phyloP scores from a whole-genome alignment of 257 asterid species.

The Henckelia pumila region DNA sequence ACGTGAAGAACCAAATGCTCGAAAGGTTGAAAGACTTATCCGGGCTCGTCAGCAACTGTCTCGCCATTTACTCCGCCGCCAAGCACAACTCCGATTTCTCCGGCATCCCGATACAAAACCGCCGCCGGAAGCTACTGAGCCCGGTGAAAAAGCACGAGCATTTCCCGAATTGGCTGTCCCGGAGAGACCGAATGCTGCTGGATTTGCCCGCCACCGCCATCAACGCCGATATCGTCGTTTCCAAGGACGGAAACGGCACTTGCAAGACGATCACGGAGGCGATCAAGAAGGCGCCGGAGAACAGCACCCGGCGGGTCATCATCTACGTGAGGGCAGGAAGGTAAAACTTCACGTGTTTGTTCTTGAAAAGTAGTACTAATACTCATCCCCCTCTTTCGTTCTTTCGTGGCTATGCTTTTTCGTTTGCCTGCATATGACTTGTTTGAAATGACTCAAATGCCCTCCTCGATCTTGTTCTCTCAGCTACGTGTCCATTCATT shows the following conservation, averaged over 20 bases:
- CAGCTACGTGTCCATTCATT: constrained; percentile 26
- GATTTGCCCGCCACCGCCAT: constrained; percentile 46
- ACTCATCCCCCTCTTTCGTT: not conserved
- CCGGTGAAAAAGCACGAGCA: constrained; percentile 28
- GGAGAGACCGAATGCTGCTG: constrained; percentile 60
- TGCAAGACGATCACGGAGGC: constrained; percentile 79
- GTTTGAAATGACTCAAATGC: constrained; percentile 24
- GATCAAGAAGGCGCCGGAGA: constrained; percentile 81
- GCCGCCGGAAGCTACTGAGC: constrained; percentile 52
- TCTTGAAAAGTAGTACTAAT: constrained; percentile 15
- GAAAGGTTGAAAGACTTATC: constrained; percentile 62
- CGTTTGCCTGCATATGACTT: constrained; percentile 12
- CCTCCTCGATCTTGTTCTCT: constrained; percentile 22
- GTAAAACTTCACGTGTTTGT: constrained; percentile 58
- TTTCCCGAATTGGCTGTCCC: constrained; percentile 72
- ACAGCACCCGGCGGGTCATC: constrained; percentile 54
- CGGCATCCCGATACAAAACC: constrained; percentile 75
- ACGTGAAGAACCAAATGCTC: constrained; percentile 53
- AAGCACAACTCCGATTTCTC: constrained; percentile 55
- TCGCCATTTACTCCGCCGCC: constrained; percentile 72
- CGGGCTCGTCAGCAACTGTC: constrained; percentile 83
- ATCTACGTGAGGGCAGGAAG: constrained; percentile 97
- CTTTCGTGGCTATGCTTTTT: constrained; percentile 25
- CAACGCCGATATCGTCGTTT: constrained; percentile 66
- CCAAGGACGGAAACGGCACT: constrained; percentile 80